Percentiles rank a stretch among this genome's conserved stretches.
Evolutionary conservation across 2,329 filamentous ascomycete species (phyloP).

Genomic region (Botrytis porri): DNA sequence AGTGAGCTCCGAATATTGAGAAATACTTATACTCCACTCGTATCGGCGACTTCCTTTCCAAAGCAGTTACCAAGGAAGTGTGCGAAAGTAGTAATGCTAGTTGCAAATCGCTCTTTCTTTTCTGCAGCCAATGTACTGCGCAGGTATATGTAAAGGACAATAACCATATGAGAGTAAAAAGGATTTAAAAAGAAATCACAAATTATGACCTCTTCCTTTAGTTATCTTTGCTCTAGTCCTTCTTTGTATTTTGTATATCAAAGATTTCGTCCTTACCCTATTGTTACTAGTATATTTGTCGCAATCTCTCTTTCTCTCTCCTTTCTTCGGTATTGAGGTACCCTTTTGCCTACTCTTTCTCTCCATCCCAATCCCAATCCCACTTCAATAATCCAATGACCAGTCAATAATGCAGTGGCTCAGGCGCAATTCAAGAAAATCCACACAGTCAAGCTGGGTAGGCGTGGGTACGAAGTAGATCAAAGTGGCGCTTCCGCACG

Average conservation of each 20-base stretch:
- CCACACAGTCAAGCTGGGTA: constrained; percentile 10
- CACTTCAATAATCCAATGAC: constrained; percentile 1
- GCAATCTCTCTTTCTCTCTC: constrained; percentile 7
- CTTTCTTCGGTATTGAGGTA: background rate
- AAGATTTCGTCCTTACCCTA: background rate
- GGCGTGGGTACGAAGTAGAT: constrained; percentile 12
- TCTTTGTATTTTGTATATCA: background rate
- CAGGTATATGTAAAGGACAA: background rate
- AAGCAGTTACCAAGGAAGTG: background rate
- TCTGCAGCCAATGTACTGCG: background rate
- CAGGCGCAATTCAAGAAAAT: constrained; percentile 10
- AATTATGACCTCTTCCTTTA: background rate
- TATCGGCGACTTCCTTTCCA: background rate
- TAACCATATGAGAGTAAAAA: background rate
- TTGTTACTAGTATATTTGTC: constrained; percentile 7
- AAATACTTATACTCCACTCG: background rate
- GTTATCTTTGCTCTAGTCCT: constrained; percentile 3
- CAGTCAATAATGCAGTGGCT: constrained; percentile 12
- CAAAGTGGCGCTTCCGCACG: constrained; percentile 19
- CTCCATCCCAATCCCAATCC: background rate
- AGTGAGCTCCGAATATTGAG: background rate
- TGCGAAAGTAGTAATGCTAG: background rate
- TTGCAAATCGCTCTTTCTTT: background rate
- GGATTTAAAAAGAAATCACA: background rate
- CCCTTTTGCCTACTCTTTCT: constrained; percentile 5